Percentiles rank a stretch among this genome's conserved stretches.
These are phyloP conservation scores for Coemansia sp. DNA, from an alignment of 192 early-diverging fungal species.

Conservation along the genomic window DNA sequence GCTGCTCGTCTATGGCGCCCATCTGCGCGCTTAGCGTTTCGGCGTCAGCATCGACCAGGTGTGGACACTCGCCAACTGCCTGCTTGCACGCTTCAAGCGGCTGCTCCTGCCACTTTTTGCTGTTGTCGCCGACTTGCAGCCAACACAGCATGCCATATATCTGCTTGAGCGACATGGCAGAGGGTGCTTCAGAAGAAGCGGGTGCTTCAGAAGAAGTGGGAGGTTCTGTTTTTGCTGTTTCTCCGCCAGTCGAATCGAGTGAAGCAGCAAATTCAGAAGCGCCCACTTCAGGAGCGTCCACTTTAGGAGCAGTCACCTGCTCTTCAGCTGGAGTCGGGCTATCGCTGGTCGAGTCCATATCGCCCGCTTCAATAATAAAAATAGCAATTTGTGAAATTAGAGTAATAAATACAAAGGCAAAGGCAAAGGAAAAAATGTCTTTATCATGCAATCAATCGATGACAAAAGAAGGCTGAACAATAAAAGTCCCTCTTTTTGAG, in stretches of 20 bases:
- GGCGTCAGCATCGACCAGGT: constrained; percentile 18
- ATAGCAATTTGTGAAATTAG: background rate
- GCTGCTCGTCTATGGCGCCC: background rate
- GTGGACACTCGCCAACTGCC: constrained; percentile 28
- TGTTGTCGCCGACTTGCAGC: constrained; percentile 29
- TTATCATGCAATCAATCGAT: constrained; percentile 3
- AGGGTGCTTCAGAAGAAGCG: background rate
- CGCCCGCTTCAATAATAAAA: background rate
- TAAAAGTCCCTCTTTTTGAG: background rate
- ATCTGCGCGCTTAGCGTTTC: constrained; percentile 6
- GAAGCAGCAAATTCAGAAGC: too few relatives aligned
- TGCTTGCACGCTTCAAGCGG: constrained; percentile 23
- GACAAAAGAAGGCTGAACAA: background rate
- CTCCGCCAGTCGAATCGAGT: too few relatives aligned
- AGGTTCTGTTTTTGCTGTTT: too few relatives aligned
- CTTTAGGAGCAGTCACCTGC: background rate
- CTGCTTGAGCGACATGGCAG: constrained; percentile 27
- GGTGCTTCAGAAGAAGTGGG: too few relatives aligned
- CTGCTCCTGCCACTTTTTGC: constrained; percentile 17
- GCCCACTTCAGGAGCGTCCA: too few relatives aligned
- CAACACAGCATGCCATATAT: constrained; percentile 51
- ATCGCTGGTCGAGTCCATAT: background rate
- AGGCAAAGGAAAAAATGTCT: background rate
- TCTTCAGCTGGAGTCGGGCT: background rate
- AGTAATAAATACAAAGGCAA: background rate